A percentile compares a stretch with the other conserved stretches of the same genome.
phyloP scores from a whole-genome alignment of 2,329 filamentous ascomycete species.

The Paraphoma chrysanthemicola region DNA sequence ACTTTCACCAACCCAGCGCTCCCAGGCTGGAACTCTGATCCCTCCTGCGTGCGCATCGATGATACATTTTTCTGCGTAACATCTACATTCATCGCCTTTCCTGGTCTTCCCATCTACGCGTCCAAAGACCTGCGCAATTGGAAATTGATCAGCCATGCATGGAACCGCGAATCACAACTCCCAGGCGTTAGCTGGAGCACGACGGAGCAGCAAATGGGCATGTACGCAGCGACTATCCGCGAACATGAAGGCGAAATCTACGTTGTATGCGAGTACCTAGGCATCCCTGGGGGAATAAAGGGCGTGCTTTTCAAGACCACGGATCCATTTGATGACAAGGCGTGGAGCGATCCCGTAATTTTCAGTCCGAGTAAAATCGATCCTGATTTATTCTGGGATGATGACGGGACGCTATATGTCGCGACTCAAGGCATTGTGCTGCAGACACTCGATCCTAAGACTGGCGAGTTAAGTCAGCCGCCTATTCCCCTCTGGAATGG shows the following conservation, averaged over 20 bases:
- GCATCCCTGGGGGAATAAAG: background rate
- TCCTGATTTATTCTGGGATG: slow-evolving; percentile 63
- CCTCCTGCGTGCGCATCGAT: slow-evolving; percentile 51
- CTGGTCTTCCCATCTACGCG: slow-evolving; percentile 60
- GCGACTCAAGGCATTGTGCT: slow-evolving; percentile 35
- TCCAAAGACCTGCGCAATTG: slow-evolving; percentile 52
- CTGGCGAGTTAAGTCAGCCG: slow-evolving; percentile 30
- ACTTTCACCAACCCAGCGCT: slow-evolving; percentile 53
- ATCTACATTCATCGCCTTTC: slow-evolving; percentile 61
- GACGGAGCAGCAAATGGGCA: slow-evolving; percentile 20
- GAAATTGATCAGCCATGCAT: slow-evolving; percentile 23
- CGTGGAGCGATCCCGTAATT: slow-evolving; percentile 26
- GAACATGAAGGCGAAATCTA: slow-evolving; percentile 32
- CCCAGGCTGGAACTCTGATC: slow-evolving; percentile 60
- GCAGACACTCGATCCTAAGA: slow-evolving; percentile 41
- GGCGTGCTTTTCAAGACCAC: slow-evolving; percentile 21
- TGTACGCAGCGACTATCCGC: slow-evolving; percentile 30
- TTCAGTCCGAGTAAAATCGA: slow-evolving; percentile 48
- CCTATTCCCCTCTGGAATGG: slow-evolving; percentile 45
- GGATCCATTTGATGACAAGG: slow-evolving; percentile 17
- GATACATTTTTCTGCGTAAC: slow-evolving; percentile 59
- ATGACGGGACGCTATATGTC: slow-evolving; percentile 61
- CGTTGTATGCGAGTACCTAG: slow-evolving; percentile 24
- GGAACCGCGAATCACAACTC: slow-evolving; percentile 24
- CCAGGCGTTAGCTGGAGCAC: slow-evolving; percentile 16